Evolutionary conservation across 1,284 basidiomycete genomes (phyloP).

Genomic region (Dichomitus squalens): DNA sequence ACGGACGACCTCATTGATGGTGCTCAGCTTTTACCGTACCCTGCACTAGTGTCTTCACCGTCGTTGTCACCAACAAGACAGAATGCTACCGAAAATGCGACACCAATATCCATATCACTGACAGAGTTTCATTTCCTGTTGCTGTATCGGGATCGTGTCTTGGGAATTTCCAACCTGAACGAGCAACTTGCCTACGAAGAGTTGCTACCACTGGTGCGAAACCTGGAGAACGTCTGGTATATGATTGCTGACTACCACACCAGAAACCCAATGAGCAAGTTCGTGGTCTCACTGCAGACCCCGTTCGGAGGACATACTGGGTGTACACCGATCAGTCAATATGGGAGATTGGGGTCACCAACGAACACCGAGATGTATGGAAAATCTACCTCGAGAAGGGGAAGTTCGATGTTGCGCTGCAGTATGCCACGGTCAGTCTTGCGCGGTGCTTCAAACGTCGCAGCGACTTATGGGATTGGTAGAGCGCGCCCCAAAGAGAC

Average conservation of each 20-base stretch:
- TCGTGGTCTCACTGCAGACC: constrained; percentile 78
- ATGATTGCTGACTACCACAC: background rate
- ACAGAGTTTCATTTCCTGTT: constrained; percentile 95
- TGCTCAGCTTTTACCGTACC: constrained; percentile 72
- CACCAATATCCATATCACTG: constrained; percentile 77
- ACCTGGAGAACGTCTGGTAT: background rate
- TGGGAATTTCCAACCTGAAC: constrained; percentile 81
- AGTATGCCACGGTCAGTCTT: constrained; percentile 74
- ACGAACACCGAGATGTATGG: constrained; percentile 97
- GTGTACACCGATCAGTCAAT: constrained; percentile 89
- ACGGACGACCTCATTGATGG: constrained; percentile 81
- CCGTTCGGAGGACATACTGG: constrained; percentile 92
- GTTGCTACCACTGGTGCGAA: constrained; percentile 68
- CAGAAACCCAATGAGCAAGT: constrained; percentile 78
- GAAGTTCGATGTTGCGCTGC: constrained; percentile 78
- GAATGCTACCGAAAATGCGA: constrained; percentile 34
- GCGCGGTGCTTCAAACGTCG: fast-evolving
- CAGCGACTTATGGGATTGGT: background rate
- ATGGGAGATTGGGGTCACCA: constrained; percentile 85
- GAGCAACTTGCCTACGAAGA: constrained; percentile 89
- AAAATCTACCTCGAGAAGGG: constrained; percentile 83
- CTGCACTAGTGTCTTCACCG: constrained; percentile 37
- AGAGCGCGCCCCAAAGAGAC: constrained; percentile 88
- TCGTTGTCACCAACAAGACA: constrained; percentile 21
- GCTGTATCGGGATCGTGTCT: constrained; percentile 80